phyloP scores from a whole-genome alignment of 305 asterid species.

The Fraxinus paxiana region DNA sequence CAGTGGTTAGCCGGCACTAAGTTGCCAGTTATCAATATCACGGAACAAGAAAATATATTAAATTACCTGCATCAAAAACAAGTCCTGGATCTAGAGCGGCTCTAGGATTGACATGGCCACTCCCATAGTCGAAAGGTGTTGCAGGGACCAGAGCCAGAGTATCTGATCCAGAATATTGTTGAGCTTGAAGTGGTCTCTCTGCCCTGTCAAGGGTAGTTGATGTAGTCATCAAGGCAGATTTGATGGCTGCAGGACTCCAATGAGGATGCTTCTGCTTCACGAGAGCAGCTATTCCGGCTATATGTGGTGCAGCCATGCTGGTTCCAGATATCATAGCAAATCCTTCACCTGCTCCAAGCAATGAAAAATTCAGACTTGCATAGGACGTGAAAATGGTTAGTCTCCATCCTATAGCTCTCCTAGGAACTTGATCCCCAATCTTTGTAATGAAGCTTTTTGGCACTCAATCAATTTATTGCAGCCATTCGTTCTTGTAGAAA shows the following conservation, averaged over 20 bases:
- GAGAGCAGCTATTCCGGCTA: conserved; percentile 99
- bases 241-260: conserved; percentile 99
- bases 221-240: conserved; percentile 96
- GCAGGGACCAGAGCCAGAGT: conserved; percentile 72
- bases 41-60: neutral
- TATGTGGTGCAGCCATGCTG: conserved; percentile 99
- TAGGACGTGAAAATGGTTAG: neutral
- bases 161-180: conserved; percentile 77
- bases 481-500: neutral
- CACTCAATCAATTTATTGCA: neutral
- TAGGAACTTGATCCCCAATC: neutral
- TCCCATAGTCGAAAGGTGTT: conserved; percentile 95
- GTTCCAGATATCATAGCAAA: conserved; percentile 98
- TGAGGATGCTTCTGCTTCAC: conserved; percentile 92
- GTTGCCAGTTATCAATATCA: neutral
- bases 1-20: neutral
- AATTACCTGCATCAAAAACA: conserved; percentile 78
- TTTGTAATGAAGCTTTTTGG: neutral
- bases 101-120: conserved; percentile 95
- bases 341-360: conserved; percentile 74
- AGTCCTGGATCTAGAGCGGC: conserved; percentile 99
- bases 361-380: conserved; percentile 2
- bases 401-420: neutral
- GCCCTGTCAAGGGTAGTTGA: conserved; percentile 82
- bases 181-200: conserved; percentile 89